Evolutionary conservation across 1,284 basidiomycete species (phyloP), one percentile per base, ranked within the genome.

Genomic region (Ustilago crameri): DNA sequence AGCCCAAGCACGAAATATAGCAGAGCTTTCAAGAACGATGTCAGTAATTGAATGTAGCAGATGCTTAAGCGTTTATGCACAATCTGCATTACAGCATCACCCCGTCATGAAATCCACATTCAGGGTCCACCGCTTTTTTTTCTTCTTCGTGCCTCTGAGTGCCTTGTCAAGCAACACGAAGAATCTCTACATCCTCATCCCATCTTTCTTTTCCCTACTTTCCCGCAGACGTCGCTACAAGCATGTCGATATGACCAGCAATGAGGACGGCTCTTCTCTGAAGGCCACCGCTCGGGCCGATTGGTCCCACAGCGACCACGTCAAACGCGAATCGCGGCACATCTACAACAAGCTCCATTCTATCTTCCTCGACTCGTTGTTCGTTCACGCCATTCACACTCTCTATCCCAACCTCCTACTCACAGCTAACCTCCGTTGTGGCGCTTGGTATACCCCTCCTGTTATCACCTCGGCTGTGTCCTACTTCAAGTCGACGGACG

Each of bases 401-500:
- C 48, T 57, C 45, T 54, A 27, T 22, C 53, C 63, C 17, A n/a
- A 41, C 2, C 48, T 61, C 17, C 51, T 42, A 5, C 51, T 51
- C 37, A 44, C 78, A 91, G 93, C 94, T 3, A 98, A 98, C 82
- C 87, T 95, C 76, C 88, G 95, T 20, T 97, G 94, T 76, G 95
- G 95, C 1, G 91, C 91, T 5, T 98, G 95, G 95, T 98, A 97
- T 83, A 89, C 91, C 8, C 87, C 92, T 72, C 91, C 93, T 5
- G 83, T 32, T 77, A 85, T 42, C 18, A 56, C 74, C 1, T 46
- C 55, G 5, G 85, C 87, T 0, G 75, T 75, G 5, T 91, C 91
- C 14, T 98, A 98, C 86, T 98, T 97, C 88, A 98, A 98, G 84
- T 95, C 93, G 0, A 97, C 95, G 0, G 95, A 98, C 77, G 95